Base-by-base conservation (phyloP, 805 yeast genomes). In the Sugiyamaella chiloensis region DNA sequence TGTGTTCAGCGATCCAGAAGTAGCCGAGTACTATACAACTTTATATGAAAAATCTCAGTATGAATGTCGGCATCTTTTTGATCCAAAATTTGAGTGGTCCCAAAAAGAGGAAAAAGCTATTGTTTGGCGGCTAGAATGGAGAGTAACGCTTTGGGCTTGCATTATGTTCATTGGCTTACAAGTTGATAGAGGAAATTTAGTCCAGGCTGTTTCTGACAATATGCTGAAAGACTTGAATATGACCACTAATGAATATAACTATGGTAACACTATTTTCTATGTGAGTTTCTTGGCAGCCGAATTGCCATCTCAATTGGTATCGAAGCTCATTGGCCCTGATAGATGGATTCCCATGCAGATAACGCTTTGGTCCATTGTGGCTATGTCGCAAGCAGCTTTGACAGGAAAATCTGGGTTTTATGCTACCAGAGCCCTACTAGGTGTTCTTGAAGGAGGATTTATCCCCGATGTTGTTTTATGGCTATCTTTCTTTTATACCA, bases 361-460 rank as follows among this genome's bases (percentile, higher is more conserved):
- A 61, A 55, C 67, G 19, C 51, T 71, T 1, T 82, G 87, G 87
- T 3, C 65, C 79, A 4, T 58, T 80, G 36, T 87, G 84, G 76
- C 83, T 3, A 65, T 77, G 41, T 64, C 67, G 37, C 87, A 82
- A 60, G 73, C 74, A 34, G 69, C 68, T n/a, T 62, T 81, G 47
- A 62, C 53, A 1, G 63, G 63, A 26, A 70, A 2, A 58, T 74
- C 5, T 0, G 70, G 77, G 0, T 80, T 78, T 50, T 68, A 64
- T 48, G 69, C 67, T 9, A 71, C 79, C 3, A 67, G 86, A 51
- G 74, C 75, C 0, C 63, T 81, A 4, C 55, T 81, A 19, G 86
- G 85, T 2, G 57, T 74, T 2, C 61, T 76, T n/a, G 82, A 83
- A 60, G 87, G 87, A 48, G 87, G 88, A 0, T 81, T 81, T 50